phyloP scores from a whole-genome alignment of 768 basidiomycete species.

The Mycena chlorophos region DNA sequence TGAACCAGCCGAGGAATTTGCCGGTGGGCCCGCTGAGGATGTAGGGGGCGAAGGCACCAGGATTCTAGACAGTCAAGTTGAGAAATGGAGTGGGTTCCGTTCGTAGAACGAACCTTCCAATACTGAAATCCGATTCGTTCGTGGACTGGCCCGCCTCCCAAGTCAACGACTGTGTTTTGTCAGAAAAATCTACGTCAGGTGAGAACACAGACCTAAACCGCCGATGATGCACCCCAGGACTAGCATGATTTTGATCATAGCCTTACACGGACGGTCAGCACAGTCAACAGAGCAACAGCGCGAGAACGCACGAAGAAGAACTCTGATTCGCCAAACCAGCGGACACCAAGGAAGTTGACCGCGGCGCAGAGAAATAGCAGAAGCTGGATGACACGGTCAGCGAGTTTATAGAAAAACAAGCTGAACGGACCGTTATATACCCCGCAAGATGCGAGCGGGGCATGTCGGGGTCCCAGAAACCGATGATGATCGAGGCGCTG shows the following conservation, averaged over 20 bases:
- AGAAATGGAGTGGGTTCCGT: not conserved
- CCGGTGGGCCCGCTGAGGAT: constrained; percentile 8
- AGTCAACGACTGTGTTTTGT: constrained; percentile 44
- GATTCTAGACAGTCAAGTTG: not conserved
- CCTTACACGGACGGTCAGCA: not conserved
- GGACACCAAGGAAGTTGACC: constrained; percentile 42
- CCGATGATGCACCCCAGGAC: constrained; percentile 37
- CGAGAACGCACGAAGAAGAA: constrained; percentile 50
- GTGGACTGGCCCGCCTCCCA: constrained; percentile 50
- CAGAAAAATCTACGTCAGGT: not conserved
- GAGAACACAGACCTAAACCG: constrained; percentile 20
- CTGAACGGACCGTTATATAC: constrained; percentile 8
- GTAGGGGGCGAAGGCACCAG: constrained; percentile 15
- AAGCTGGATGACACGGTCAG: not conserved
- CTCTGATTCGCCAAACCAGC: constrained; percentile 55
- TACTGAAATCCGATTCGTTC: constrained; percentile 47
- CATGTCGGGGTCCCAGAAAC: constrained; percentile 38
- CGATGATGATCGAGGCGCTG: constrained; percentile 51
- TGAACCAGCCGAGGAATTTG: constrained; percentile 19
- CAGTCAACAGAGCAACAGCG: constrained; percentile 16
- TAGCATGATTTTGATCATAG: constrained; percentile 45
- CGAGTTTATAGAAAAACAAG: constrained; percentile 27
- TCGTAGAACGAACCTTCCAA: constrained; percentile 35
- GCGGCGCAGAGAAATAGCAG: constrained; percentile 31
- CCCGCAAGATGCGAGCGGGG: constrained; percentile 10